Evolutionary conservation across 805 yeast species (phyloP), one percentile per base, ranked within the genome.

Genomic region (Kluyveromyces nonfermentans): DNA sequence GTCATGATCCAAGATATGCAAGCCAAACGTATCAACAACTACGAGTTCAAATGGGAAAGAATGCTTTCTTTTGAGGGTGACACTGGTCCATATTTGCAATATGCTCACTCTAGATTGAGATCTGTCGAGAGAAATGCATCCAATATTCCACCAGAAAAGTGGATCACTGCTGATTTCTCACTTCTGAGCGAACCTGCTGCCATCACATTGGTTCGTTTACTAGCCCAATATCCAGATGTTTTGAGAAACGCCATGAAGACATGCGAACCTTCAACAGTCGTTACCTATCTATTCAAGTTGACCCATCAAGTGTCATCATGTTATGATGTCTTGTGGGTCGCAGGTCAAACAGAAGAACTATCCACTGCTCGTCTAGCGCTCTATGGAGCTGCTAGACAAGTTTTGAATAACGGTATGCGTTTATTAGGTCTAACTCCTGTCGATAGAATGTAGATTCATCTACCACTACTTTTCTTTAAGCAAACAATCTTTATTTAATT

Each of bases 1-100:
- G 95, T 93, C 48, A 89, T 93, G 96, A 85, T 93, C 59, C 99
- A 93, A 74, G 99, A 93, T 68, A 89, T 93, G 97, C 94, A 86
- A 69, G 80, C 95, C 48, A 93, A 93, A 72, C 83, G 99, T 68
- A 77, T 90, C 67, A 88, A 90, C 73, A 90, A 93, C 71, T 93
- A 93, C 71, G 86, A 82, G 58, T 93, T 93, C 70, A 85, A 87
- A 67, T 93, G 98, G 98, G 87, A 85, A 57, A 84, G 98, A 72
- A 93, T 93, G 97, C 75, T 85, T 37, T 87, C 97, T 3, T 89
- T 93, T 53, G 98, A 93, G 73, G 98, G 98, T 68, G 98, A 93
- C 68, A 93, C 98, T 45, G 98, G 98, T 63, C 97, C 98, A 47
- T 93, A 93, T 70, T 75, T 93, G 64, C 98, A 93, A 69, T 93